Evolutionary conservation across 192 early-diverging fungal genomes (phyloP), one percentile per base, ranked within the genome.

Genomic region (Chytriomyces hyalinus): DNA sequence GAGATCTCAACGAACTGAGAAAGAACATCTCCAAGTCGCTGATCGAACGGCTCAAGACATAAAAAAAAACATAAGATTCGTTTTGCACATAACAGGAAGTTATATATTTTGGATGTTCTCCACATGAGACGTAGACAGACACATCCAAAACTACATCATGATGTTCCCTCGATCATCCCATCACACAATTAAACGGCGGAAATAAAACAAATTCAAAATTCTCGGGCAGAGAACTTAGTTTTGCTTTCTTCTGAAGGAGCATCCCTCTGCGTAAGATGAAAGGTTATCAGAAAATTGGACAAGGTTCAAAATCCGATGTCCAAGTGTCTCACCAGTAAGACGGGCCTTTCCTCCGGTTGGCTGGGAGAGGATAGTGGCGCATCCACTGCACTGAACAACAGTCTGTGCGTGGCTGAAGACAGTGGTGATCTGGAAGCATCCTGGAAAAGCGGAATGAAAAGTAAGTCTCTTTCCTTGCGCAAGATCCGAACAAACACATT

Each of bases 361-460:
- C 87, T 98, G 96, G 89, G 94, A 97, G 81, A 99, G 92, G 77
- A 99, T 96, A 80, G 95, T 96, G 78, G 93, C 90, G 91, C 97
- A 99, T 76, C 92, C 91, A 75, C 91, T 86, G 92, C 97, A 99
- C 71, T 97, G 83, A 70, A 99, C 97, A 67, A 99, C 97, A 78
- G 96, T 96, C 87, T 99, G 96, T 83, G 96, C 96, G 88, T 99
- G 97, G 87, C 91, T 93, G 92, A 99, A 99, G 81, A 99, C 96
- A 81, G 96, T 97, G 87, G 96, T 98, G 88, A 99, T 97, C 84
- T 93, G 90, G 84, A 94, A 92, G 91, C 96, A 98, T 66, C 93
- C 92, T 93, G 73, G 6, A 36, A 36, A 36, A 2, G 36, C 36
- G 36, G 4, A 65, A 65, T 4, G 4, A 4, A 36, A 36, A 36